Evolutionary conservation across 1,284 basidiomycete species (phyloP), one percentile per base, ranked within the genome.

Genomic region (Tilletia caries): DNA sequence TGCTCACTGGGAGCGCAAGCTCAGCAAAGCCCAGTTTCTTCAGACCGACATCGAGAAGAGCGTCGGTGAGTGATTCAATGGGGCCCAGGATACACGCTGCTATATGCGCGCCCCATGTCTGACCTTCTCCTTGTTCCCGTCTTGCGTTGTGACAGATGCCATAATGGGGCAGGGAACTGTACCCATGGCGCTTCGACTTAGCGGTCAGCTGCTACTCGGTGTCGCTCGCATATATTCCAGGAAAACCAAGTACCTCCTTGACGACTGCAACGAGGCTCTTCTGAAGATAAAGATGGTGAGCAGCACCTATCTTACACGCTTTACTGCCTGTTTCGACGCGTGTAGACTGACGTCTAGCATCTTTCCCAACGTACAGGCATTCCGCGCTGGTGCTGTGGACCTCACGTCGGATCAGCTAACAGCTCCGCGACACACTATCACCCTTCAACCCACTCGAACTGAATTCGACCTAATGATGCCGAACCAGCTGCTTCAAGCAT

Each of bases 171-270:
- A 93, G 83, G 92, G 54, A 79, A 88, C 91, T 70, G 91, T 85
- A 62, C 86, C 86, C 54, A 94, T 97, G 89, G 93, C 95, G 0
- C 89, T 98, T 27, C 91, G 95, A 69, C 86, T 98, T 23, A 96
- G 93, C 46, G 95, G 95, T 8, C 95, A 98, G 80, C 87, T 98
- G 62, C 88, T 98, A 70, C 89, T 98, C 48, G 95, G 95, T 79
- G 94, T 98, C 68, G 93, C 95, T 65, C 89, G 96, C 71, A 98
- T 98, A 81, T 98, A 98, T 85, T 95, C 93, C 79, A 88, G 95
- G 65, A 97, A 98, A 84, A 93, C 94, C 27, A 96, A 97, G 82
- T 98, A 98, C 85, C 88, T 98, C 1, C 86, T 97, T 75, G 95
- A 98, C 80, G 95, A 98, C 83, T 98, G 95, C 83, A 95, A 95